phyloP scores from a whole-genome alignment of 805 yeast genomes.

The Grigorovia transvaalensis region DNA sequence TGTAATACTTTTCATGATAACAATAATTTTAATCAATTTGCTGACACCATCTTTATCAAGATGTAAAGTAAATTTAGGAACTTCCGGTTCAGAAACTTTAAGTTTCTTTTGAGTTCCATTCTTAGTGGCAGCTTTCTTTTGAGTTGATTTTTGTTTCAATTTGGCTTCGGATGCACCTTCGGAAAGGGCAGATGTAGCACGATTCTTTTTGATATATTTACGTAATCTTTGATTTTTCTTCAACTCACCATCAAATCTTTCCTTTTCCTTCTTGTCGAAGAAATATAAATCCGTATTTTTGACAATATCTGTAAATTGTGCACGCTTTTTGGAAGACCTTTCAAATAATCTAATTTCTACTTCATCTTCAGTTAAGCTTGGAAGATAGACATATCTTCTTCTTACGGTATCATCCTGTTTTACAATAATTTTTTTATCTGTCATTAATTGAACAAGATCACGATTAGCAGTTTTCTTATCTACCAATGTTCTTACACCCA shows the following conservation, averaged over 20 bases:
- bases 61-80: conserved; percentile 10
- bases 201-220: conserved; percentile 17
- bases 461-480: conserved; percentile 46
- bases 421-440: conserved; percentile 15
- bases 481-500: conserved; percentile 32
- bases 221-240: conserved; percentile 26
- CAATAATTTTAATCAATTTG: conserved; percentile 50
- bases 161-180: neutral
- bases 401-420: conserved; percentile 13
- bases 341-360: conserved; percentile 13
- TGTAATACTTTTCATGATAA: conserved; percentile 53
- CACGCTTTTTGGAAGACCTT: conserved; percentile 22
- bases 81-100: conserved; percentile 1
- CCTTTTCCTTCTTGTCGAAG: conserved; percentile 24
- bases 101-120: conserved; percentile 1
- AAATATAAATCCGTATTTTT: conserved; percentile 27
- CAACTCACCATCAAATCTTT: conserved; percentile 21
- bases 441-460: conserved; percentile 30
- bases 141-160: neutral
- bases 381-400: conserved; percentile 17
- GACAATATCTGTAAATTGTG: conserved; percentile 17
- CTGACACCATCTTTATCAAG: conserved; percentile 33
- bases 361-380: conserved; percentile 12
- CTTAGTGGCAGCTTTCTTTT: neutral
- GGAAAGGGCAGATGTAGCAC: neutral